Base-by-base conservation (phyloP, 208 protist species). In the Acanthamoeba triangularis region DNA sequence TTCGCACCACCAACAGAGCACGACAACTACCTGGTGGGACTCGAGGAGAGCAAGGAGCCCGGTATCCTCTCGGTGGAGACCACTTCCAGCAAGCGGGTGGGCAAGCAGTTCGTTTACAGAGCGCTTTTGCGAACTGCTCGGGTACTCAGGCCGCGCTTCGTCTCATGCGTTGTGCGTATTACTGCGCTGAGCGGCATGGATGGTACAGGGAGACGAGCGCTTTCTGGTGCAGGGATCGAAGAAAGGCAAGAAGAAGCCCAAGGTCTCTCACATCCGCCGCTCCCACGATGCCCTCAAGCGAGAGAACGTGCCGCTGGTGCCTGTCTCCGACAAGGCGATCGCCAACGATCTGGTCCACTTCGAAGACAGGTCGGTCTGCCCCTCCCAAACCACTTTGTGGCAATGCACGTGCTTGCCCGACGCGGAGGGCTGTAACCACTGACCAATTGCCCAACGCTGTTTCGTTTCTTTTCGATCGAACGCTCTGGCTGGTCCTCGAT, bases 71-170 rank as follows among this genome's bases (percentile, higher is more conserved):
- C 72, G 20, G 72, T 80, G 10, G 72, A 80, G 23, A 80, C 35
- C n/a, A 47, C 14, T 18, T 80, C 72, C 8, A 80, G 35, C 72
- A 80, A 80, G 37, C 72, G 37, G 13, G 72, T 44, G 72, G 72
- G 37, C 33, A 80, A 80, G 33, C 28, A 80, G 14, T 80, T 80
- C 8, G 33, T 80, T 4, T 80, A 80, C 72, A 80, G 72, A 44
- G 72, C 72, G 72, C 72, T 80, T n/a, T 30, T 80, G 23, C 72
- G 72, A 16, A 80, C 72, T 28, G 72, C 72, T 37, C 72, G 72
- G 72, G 72, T 30, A 37, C 30, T 8, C 33, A 30, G 18, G 3
- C 67, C 30, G 14, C 16, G 2, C 28, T 10, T 76, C 28, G 6
- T 44, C n/a, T 80, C 14, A 52, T 52, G 11, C 11, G 49, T 52